Evolutionary conservation across 352 stramenopile genomes (phyloP).

Genomic region (Phytophthora cryptogea): DNA sequence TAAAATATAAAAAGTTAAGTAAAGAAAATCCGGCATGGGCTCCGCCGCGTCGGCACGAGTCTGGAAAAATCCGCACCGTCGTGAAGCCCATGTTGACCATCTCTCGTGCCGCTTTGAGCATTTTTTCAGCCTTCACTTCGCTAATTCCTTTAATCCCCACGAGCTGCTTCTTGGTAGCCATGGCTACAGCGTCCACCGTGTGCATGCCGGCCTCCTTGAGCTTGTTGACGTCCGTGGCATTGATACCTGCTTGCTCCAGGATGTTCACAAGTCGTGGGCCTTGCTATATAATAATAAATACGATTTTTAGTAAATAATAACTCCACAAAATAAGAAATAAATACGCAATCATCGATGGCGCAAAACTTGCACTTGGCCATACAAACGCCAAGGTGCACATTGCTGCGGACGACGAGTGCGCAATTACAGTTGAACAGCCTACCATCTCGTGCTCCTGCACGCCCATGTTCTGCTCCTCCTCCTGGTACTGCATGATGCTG

Average conservation of each 20-base stretch:
- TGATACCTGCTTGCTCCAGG: constrained; percentile 97
- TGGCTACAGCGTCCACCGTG: constrained; percentile 98
- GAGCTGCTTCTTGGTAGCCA: constrained; percentile 97
- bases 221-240: constrained; percentile 98
- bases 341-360: constrained; percentile 2
- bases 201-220: constrained; percentile 97
- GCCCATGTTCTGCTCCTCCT: constrained; percentile 45
- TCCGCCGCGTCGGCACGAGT: neutral
- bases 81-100: constrained; percentile 99
- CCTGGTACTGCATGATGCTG: constrained; percentile 39
- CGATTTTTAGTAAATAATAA: constrained; percentile 1
- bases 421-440: neutral
- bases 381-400: constrained; percentile 17
- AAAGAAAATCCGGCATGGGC: constrained; percentile 11
- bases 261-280: constrained; percentile 84
- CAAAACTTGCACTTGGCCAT: constrained; percentile 31
- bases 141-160: constrained; percentile 99
- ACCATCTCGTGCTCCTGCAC: constrained; percentile 55
- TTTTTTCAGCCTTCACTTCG: constrained; percentile 98
- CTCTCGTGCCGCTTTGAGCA: constrained; percentile 97
- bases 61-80: constrained; percentile 77
- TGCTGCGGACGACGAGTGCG: neutral
- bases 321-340: constrained; percentile 12
- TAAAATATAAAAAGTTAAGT: neutral
- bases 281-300: constrained; percentile 44